Percentiles rank a stretch among this genome's conserved stretches.
These are phyloP conservation scores for Aschersonia sp. DNA, from an alignment of 2,329 filamentous ascomycete genomes.

Conservation along the genomic window DNA sequence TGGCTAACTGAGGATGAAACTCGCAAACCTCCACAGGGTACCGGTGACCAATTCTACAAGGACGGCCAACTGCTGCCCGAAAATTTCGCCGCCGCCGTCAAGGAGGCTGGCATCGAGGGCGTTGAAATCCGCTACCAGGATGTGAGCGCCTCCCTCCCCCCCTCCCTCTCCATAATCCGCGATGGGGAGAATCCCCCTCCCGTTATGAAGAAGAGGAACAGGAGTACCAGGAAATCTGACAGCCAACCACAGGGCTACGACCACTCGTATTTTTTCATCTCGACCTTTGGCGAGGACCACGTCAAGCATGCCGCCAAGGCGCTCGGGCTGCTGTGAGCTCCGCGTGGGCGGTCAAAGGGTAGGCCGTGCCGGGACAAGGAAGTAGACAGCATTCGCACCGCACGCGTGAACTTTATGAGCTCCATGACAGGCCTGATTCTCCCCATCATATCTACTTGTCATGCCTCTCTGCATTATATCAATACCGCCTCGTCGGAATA, in stretches of 20 bases:
- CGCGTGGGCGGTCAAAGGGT: no score
- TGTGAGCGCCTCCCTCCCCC: slow-evolving; percentile 22
- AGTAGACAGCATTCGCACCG: no score
- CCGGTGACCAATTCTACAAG: slow-evolving; percentile 93
- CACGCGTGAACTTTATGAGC: no score
- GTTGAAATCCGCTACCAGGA: slow-evolving; percentile 72
- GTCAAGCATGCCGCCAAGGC: slow-evolving; percentile 84
- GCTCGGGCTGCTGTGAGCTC: slow-evolving; percentile 28
- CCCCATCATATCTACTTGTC: no score
- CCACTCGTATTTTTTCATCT: slow-evolving; percentile 96
- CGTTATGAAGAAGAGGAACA: not conserved
- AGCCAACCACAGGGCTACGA: slow-evolving; percentile 57
- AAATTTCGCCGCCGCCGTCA: slow-evolving; percentile 71
- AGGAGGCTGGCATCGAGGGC: slow-evolving; percentile 58
- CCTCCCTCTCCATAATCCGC: not conserved
- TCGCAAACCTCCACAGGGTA: slow-evolving; percentile 41
- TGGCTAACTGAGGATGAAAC: no score
- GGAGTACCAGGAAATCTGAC: not conserved
- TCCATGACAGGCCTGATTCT: no score
- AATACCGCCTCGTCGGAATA: no score
- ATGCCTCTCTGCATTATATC: no score
- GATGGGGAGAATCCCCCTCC: not conserved
- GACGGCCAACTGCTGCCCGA: slow-evolving; percentile 84
- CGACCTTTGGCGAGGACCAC: slow-evolving; percentile 79
- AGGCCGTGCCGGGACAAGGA: no score